Evolutionary conservation across 1,139 yeast species (phyloP).

Genomic region (Spathaspora jeffriesii): DNA sequence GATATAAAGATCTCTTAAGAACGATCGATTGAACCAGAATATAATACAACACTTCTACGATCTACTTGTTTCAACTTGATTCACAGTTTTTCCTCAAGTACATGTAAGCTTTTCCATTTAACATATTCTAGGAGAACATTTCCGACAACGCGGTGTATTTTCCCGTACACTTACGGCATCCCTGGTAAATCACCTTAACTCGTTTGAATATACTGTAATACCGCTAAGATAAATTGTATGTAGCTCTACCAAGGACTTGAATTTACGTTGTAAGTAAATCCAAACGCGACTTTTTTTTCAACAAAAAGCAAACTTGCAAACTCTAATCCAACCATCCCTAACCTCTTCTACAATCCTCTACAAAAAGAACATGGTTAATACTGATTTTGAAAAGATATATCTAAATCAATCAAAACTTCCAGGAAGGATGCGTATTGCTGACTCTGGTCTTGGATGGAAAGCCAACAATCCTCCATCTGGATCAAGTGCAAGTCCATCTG

Average conservation of each 20-base stretch:
- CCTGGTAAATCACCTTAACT: no score
- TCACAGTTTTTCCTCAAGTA: no score
- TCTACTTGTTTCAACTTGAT: no score
- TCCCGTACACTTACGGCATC: no score
- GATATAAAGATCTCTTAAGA: no score
- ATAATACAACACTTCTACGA: no score
- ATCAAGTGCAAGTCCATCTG: conserved; percentile 42
- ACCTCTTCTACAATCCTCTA: background rate
- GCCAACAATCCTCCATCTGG: conserved; percentile 34
- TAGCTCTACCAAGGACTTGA: background rate
- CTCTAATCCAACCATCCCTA: background rate
- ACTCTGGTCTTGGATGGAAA: conserved; percentile 97
- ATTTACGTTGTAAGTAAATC: background rate
- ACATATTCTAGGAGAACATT: no score
- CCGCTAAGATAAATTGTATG: no score
- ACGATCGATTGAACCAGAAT: no score
- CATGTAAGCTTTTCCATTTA: no score
- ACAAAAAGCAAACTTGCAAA: conserved; percentile 1
- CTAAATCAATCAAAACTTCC: conserved; percentile 80
- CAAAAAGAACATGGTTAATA: conserved; percentile 37
- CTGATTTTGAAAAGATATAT: conserved; percentile 83
- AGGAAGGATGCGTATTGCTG: conserved; percentile 94
- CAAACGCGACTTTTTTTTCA: background rate
- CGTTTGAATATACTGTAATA: no score
- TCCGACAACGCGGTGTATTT: no score